phyloP scores from a whole-genome alignment of 495 filamentous ascomycete genomes.

The Lophiotrema nucula region DNA sequence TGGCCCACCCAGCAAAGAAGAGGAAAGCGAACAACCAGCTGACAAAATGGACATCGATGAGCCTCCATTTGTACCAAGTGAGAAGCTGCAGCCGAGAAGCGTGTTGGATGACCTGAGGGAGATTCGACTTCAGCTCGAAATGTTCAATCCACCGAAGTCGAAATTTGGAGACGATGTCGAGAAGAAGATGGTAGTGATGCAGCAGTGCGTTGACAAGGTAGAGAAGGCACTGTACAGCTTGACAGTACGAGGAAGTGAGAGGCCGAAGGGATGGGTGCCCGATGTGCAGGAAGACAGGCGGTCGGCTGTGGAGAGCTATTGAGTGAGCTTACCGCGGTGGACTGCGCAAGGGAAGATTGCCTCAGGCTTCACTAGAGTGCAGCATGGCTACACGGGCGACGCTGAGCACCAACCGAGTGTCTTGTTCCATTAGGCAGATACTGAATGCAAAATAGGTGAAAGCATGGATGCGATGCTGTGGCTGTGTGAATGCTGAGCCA shows the following conservation, averaged over 20 bases:
- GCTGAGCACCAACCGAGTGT: too few relatives aligned
- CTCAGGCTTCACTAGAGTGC: too few relatives aligned
- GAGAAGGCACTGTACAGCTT: constrained; percentile 86
- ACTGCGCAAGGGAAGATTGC: background rate
- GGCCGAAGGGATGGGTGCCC: constrained; percentile 90
- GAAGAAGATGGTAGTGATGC: constrained; percentile 87
- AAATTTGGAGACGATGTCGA: constrained; percentile 60
- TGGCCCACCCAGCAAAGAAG: background rate
- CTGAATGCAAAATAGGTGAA: too few relatives aligned
- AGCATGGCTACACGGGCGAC: too few relatives aligned
- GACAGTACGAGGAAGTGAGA: constrained; percentile 78
- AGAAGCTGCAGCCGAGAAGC: constrained; percentile 43
- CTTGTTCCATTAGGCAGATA: too few relatives aligned
- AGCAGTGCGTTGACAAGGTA: constrained; percentile 86
- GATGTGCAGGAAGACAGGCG: constrained; percentile 56
- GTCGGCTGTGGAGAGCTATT: constrained; percentile 30
- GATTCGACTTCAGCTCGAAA: constrained; percentile 71
- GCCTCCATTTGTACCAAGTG: constrained; percentile 5
- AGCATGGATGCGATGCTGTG: too few relatives aligned
- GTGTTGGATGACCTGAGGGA: constrained; percentile 74
- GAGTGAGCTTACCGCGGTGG: background rate
- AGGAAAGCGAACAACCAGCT: constrained; percentile 12
- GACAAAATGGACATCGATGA: constrained; percentile 35
- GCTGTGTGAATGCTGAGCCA: too few relatives aligned
- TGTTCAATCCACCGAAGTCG: constrained; percentile 52